phyloP scores from a whole-genome alignment of 805 yeast species.

The Ogataea parapolymorpha region DNA sequence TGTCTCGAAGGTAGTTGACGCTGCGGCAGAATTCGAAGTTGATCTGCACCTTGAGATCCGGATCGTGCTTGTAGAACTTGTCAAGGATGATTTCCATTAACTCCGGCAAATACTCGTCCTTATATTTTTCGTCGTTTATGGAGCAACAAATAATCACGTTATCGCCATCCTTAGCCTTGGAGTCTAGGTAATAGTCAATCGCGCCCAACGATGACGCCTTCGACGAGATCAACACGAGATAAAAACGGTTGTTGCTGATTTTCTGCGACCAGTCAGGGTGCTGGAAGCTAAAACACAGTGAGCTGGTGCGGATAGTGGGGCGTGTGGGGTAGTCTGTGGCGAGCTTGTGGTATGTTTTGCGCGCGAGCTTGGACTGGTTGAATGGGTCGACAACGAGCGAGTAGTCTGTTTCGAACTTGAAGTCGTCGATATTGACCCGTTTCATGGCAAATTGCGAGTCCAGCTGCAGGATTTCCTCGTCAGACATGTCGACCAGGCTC shows the following conservation, averaged over 20 bases:
- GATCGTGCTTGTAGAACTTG: conserved; percentile 27
- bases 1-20: conserved; percentile 50
- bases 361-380: conserved; percentile 16
- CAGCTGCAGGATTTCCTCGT: conserved; percentile 51
- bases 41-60: conserved; percentile 41
- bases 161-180: conserved; percentile 59
- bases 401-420: conserved; percentile 43
- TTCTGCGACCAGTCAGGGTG: conserved; percentile 35
- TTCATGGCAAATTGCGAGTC: conserved; percentile 49
- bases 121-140: conserved; percentile 21
- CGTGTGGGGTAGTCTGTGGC: conserved; percentile 34
- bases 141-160: conserved; percentile 48
- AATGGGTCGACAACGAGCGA: conserved; percentile 17
- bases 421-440: conserved; percentile 39
- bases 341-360: conserved; percentile 18
- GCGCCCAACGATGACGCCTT: conserved; percentile 72
- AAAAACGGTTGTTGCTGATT: conserved; percentile 21
- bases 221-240: conserved; percentile 57
- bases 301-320: conserved; percentile 30
- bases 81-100: conserved; percentile 41
- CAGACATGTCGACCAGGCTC: conserved; percentile 49
- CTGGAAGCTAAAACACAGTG: conserved; percentile 40
- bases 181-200: conserved; percentile 58
- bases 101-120: conserved; percentile 24
- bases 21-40: conserved; percentile 54